Percentiles rank a stretch among this genome's conserved stretches.
Evolutionary conservation across 2,329 filamentous ascomycete species (phyloP).

Genomic region (Dactylonectria macrodidyma): DNA sequence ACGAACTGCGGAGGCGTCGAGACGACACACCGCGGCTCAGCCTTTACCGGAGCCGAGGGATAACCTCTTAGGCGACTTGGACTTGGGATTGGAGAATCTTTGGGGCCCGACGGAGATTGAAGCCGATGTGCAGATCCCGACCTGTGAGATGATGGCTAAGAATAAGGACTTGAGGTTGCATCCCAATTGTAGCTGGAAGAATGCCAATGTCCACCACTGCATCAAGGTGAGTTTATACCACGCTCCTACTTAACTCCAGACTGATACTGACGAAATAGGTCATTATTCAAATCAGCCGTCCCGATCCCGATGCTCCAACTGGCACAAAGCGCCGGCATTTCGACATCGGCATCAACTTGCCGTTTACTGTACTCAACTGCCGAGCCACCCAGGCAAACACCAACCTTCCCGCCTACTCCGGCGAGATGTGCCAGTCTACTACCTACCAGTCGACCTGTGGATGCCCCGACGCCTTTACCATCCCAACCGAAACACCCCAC

Average conservation of each 20-base stretch:
- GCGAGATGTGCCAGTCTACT: conserved; percentile 65
- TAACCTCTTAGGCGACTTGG: conserved; percentile 86
- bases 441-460: conserved; percentile 64
- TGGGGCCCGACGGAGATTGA: conserved; percentile 95
- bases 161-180: conserved; percentile 78
- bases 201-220: conserved; percentile 95
- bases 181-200: conserved; percentile 93
- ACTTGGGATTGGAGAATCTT: conserved; percentile 77
- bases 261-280: conserved; percentile 68
- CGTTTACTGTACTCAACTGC: conserved; percentile 93
- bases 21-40: conserved; percentile 55
- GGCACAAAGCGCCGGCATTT: conserved; percentile 86
- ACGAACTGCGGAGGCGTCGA: conserved; percentile 69
- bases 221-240: conserved; percentile 79
- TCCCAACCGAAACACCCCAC: conserved; percentile 74
- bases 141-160: conserved; percentile 87
- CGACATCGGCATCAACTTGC: conserved; percentile 96
- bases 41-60: conserved; percentile 68
- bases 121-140: conserved; percentile 92
- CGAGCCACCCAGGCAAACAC: conserved; percentile 94
- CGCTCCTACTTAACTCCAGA: not conserved
- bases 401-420: conserved; percentile 82
- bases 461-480: conserved; percentile 67
- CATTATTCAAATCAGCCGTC: conserved; percentile 90
- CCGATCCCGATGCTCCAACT: conserved; percentile 82